Conservation (phyloP, 129 eudicot species). For the Helianthus annuus region HanXRQr2.0-SUNRISE NC_035441.2:151938523-151939022, state of each 20-base stretch:
- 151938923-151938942: conserved; percentile 25
- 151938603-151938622: no score
- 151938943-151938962: conserved; percentile 19
- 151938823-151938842: background rate
- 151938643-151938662: no score
- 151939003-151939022: background rate
- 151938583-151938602: no score
- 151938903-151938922: conserved; percentile 29
- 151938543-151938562: no score
- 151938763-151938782: background rate
- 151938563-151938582: no score
- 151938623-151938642: no score
- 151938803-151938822: background rate
- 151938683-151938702: no score
- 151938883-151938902: conserved; percentile 23
- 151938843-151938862: conserved; percentile 8
- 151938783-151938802: background rate
- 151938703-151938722: no score
- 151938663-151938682: no score
- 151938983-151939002: background rate
- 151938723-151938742: background rate
- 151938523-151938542: no score
- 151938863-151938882: conserved; percentile 17
- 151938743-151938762: background rate
- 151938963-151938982: conserved; percentile 17